A percentile compares a stretch with the other conserved stretches of the same genome.
Conservation (phyloP, 345 rosid genomes). For the Eucalyptus sp. region DNA sequence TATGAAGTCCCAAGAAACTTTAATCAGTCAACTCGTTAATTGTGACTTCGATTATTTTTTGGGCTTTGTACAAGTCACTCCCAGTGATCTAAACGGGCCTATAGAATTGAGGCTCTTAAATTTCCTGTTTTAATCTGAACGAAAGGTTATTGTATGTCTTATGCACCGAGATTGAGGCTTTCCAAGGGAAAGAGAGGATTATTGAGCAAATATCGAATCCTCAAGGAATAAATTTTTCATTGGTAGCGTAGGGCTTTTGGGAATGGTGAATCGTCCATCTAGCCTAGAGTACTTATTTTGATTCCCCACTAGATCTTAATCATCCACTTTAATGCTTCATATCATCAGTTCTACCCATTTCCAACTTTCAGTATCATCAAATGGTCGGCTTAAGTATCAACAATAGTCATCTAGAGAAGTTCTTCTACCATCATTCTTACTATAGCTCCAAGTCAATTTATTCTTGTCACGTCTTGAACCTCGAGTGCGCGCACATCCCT, state of each 20-base stretch:
- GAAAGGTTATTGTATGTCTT: background rate
- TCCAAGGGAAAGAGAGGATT: background rate
- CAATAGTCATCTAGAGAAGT: background rate
- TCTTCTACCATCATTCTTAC: background rate
- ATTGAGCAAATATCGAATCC: background rate
- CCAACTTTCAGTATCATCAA: background rate
- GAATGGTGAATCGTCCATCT: background rate
- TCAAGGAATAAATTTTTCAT: background rate
- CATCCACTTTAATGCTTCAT: background rate
- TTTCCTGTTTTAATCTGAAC: background rate
- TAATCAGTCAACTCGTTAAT: background rate
- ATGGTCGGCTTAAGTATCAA: background rate
- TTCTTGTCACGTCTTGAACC: too few relatives aligned
- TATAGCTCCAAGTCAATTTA: background rate
- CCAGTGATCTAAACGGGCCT: background rate
- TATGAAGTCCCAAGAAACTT: background rate
- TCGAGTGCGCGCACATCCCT: too few relatives aligned
- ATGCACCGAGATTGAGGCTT: background rate
- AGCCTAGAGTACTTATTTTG: background rate
- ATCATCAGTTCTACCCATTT: background rate
- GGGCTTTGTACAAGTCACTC: background rate
- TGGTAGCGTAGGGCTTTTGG: background rate
- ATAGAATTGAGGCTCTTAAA: background rate
- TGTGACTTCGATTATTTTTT: background rate
- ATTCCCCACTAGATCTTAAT: background rate